These are phyloP conservation scores for Parafenestella ontariensis DNA, from an alignment of 2,329 filamentous ascomycete species.

Conservation along the genomic window DNA sequence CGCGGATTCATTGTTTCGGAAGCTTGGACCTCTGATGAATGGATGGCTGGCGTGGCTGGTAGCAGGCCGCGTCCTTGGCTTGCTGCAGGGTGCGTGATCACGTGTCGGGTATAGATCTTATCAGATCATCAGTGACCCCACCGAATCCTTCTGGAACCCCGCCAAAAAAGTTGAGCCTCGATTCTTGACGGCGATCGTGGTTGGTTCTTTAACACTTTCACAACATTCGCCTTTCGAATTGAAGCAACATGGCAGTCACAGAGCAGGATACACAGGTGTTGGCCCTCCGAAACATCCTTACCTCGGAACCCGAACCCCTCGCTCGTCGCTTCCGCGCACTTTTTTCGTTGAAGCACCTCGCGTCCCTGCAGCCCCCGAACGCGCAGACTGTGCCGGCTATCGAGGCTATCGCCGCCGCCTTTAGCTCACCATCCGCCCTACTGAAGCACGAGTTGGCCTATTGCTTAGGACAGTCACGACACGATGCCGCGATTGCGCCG, in stretches of 20 bases:
- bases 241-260: conserved; percentile 33
- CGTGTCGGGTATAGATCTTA: conserved; percentile 29
- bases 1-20: conserved; percentile 29
- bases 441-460: conserved; percentile 98
- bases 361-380: conserved; percentile 67
- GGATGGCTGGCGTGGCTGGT: conserved; percentile 16
- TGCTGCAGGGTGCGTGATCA: conserved; percentile 12
- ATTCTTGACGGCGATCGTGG: conserved; percentile 8
- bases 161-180: conserved; percentile 37
- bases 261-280: conserved; percentile 59
- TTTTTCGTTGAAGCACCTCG: conserved; percentile 96
- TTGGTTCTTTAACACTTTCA: neutral
- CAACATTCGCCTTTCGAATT: neutral
- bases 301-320: conserved; percentile 80
- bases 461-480: conserved; percentile 89
- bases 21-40: conserved; percentile 4
- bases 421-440: conserved; percentile 83
- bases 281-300: conserved; percentile 76
- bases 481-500: conserved; percentile 74
- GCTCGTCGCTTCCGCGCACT: conserved; percentile 92
- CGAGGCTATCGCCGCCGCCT: conserved; percentile 85
- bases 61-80: conserved; percentile 8
- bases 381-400: conserved; percentile 68
- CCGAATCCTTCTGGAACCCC: conserved; percentile 20
- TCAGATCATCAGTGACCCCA: conserved; percentile 35